These are phyloP conservation scores for Hymenotorrendiella dingleyae DNA, from an alignment of 2,329 filamentous ascomycete species.

Conservation along the genomic window DNA sequence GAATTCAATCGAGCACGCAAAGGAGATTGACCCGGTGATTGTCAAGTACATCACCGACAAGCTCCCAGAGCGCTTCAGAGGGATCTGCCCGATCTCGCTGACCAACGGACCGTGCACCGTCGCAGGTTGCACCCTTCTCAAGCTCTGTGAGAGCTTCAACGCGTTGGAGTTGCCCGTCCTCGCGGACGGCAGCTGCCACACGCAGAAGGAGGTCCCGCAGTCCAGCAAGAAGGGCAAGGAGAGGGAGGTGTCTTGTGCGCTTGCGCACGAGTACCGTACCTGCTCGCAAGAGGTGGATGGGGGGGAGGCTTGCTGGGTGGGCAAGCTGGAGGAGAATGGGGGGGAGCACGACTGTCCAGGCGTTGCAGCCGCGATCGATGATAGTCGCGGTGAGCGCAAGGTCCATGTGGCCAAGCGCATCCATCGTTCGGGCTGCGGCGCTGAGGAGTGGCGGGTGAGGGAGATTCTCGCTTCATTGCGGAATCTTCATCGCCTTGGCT, in stretches of 20 bases:
- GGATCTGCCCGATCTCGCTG: conserved; percentile 14
- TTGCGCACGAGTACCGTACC: conserved; percentile 6
- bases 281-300: conserved; percentile 4
- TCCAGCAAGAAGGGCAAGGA: no score
- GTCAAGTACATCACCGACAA: not conserved
- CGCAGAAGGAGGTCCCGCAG: no score
- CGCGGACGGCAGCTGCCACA: not conserved
- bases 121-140: conserved; percentile 1
- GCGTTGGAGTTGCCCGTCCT: not conserved
- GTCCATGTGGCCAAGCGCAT: not conserved
- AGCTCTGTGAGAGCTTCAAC: conserved; percentile 10
- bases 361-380: not conserved
- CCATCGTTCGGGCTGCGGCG: not conserved
- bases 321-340: not conserved
- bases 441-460: not conserved
- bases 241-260: not conserved
- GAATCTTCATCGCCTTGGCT: not conserved
- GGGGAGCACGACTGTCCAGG: not conserved
- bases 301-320: not conserved
- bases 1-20: not conserved
- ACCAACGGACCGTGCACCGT: conserved; percentile 2
- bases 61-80: conserved; percentile 8
- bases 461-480: not conserved
- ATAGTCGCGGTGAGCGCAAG: not conserved
- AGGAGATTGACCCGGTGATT: not conserved